Evolutionary conservation across 1,284 basidiomycete genomes (phyloP).

Genomic region (Ceratobasidium sp.): DNA sequence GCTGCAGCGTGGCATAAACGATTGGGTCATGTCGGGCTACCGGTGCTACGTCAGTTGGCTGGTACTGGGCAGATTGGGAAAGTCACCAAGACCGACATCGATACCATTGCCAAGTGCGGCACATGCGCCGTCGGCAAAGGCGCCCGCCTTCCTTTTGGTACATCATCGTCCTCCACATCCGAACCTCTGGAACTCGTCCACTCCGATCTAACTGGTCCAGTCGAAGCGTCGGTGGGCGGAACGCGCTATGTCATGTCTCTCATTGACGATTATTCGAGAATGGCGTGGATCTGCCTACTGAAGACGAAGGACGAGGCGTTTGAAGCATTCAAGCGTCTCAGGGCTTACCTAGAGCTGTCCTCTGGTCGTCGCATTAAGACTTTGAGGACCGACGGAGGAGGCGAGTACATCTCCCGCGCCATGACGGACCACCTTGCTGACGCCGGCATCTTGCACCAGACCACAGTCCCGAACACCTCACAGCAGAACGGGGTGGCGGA

Average conservation of each 20-base stretch:
- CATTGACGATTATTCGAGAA: conserved; percentile 52
- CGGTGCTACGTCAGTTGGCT: neutral
- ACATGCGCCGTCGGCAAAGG: conserved; percentile 44
- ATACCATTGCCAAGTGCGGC: conserved; percentile 35
- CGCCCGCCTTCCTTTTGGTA: conserved; percentile 35
- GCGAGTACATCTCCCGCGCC: conserved; percentile 52
- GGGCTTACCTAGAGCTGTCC: conserved; percentile 51
- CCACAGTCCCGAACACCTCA: conserved; percentile 51
- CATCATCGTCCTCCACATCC: neutral
- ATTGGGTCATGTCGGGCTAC: neutral
- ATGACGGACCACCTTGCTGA: conserved; percentile 46
- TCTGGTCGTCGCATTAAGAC: conserved; percentile 51
- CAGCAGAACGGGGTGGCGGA: conserved; percentile 56
- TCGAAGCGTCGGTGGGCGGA: conserved; percentile 49
- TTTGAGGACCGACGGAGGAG: conserved; percentile 56
- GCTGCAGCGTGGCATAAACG: neutral
- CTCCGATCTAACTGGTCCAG: conserved; percentile 52
- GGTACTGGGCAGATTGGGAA: neutral
- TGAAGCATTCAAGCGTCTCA: conserved; percentile 52
- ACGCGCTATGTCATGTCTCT: conserved; percentile 54
- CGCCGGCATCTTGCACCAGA: conserved; percentile 52
- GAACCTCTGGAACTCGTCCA: conserved; percentile 51
- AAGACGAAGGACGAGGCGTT: conserved; percentile 52
- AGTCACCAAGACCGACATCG: neutral
- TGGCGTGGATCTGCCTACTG: conserved; percentile 49